Evolutionary conservation across 169 alveolate species (phyloP), one percentile per base, ranked within the genome.

Genomic region (Eimeria sp.): DNA sequence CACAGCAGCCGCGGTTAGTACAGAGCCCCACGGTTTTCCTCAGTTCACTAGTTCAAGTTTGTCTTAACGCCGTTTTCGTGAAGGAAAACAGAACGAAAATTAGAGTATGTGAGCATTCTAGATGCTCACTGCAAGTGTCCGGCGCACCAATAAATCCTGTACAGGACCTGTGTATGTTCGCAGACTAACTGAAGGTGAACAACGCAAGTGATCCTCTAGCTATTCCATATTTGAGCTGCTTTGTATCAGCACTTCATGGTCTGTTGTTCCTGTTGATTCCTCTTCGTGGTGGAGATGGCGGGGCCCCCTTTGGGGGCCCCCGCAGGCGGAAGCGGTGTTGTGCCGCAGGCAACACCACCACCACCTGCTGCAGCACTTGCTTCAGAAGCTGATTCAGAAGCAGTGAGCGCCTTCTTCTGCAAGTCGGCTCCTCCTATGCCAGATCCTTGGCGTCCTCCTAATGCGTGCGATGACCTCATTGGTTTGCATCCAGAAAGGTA

Each of bases 391-490:
- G 51, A 49, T 1, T 43, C 43, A 22, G 80, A 43, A 9, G 70
- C 5, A 49, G 14, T 47, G 27, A 61, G 43, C 43, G 57, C 47
- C 11, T 86, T 6, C 72, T 86, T 14, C 93, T 86, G 93, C 93
- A 86, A 86, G 18, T 86, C 82, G 4, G 76, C 61, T 16, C 93
- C 93, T 16, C 80, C 93, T 3, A 61, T 86, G 93, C 93, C 93
- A 16, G 93, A 86, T 27, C 93, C 93, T 20, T 86, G 93, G 93
- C 93, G 93, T 40, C 82, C 49, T 22, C 93, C 93, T n/a, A 86
- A 86, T 63, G 93, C 80, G n/a, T 61, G 5, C 72, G 93, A 86
- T 5, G 93, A 86, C 18, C 63, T 86, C 9, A 57, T 86, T 4
- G 93, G 80, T 16, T 51, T 86, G 34, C 47, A 86, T 27, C 93